Conservation (phyloP, 768 basidiomycete species). For the Russula lepida region DNA sequence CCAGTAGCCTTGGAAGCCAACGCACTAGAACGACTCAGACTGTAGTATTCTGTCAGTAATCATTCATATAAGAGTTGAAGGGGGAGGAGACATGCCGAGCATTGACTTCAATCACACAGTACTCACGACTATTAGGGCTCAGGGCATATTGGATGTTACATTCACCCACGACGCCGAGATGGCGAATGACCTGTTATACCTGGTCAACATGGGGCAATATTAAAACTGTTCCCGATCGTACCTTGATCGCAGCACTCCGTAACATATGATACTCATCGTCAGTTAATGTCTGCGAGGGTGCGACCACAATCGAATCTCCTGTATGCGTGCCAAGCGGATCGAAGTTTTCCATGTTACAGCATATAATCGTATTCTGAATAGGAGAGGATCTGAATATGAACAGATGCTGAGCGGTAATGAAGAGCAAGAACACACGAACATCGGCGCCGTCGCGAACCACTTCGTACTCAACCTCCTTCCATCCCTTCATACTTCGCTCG, state of each 20-base stretch:
- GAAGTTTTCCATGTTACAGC: slow-evolving; percentile 99
- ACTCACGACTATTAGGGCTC: slow-evolving; percentile 86
- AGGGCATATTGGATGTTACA: slow-evolving; percentile 99
- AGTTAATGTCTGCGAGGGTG: slow-evolving; percentile 94
- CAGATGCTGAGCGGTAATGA: background rate
- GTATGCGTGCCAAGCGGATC: slow-evolving; percentile 99
- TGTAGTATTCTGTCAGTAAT: background rate
- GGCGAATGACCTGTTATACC: slow-evolving; percentile 43
- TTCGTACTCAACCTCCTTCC: slow-evolving; percentile 99
- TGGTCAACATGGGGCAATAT: background rate
- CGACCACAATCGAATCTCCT: slow-evolving; percentile 98
- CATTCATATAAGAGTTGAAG: background rate
- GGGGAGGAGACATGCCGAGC: slow-evolving; percentile 50
- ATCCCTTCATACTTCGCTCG: slow-evolving; percentile 97
- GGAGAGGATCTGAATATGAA: background rate
- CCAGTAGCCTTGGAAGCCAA: slow-evolving; percentile 98
- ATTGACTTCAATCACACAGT: slow-evolving; percentile 98
- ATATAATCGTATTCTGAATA: slow-evolving; percentile 93
- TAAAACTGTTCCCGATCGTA: slow-evolving; percentile 25
- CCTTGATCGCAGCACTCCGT: slow-evolving; percentile 94
- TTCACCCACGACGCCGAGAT: slow-evolving; percentile 87
- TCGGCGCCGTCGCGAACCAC: slow-evolving; percentile 98
- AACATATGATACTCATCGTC: slow-evolving; percentile 99
- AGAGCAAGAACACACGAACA: slow-evolving; percentile 40
- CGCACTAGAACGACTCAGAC: slow-evolving; percentile 79